Evolutionary conservation across 768 basidiomycete species (phyloP), one percentile per base, ranked within the genome.

Genomic region (Daedaleopsis nitida): DNA sequence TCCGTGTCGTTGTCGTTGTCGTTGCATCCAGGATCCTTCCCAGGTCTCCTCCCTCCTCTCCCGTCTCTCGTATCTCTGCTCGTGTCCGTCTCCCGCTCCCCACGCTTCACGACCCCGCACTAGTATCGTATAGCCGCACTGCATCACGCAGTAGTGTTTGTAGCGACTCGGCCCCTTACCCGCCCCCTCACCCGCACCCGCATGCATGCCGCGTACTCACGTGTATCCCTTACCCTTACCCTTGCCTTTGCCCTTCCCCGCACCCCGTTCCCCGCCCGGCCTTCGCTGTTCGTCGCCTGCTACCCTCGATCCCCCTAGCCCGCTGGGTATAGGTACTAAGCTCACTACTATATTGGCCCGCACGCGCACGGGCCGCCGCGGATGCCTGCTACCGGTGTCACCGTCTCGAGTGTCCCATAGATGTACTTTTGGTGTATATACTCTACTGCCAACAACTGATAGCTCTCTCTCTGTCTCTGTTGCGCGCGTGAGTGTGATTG

Each of bases 381-480:
- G n/a, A n/a, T n/a, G n/a, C n/a, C n/a, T n/a, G n/a, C n/a, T n/a
- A n/a, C n/a, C n/a, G n/a, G n/a, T n/a, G n/a, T n/a, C 45, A 8
- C 50, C 37, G 27, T 58, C n/a, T n/a, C n/a, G n/a, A n/a, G n/a
- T 65, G 59, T 60, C 58, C 58, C 44, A 61, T 62, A 58, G 63
- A 64, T 62, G 66, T 59, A 61, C 57, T 61, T 58, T 45, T 60
- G 58, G 52, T 65, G 64, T 61, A 65, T 54, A 58, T 58, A 61
- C 59, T 61, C 59, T 65, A 60, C 42, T 43, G 61, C 27, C 27
- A 32, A 32, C 27, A 7, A 32, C 3, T 32, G 4, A 32, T 32
- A 32, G 27, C 27, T 32, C 27, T 32, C 27, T 32, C 27, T 32
- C 27, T 32, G 4, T 32, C 27, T 32, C 27, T 32, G 7, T 32